Conservation (phyloP, 345 rosid genomes). For the Brassica cretica region DNA sequence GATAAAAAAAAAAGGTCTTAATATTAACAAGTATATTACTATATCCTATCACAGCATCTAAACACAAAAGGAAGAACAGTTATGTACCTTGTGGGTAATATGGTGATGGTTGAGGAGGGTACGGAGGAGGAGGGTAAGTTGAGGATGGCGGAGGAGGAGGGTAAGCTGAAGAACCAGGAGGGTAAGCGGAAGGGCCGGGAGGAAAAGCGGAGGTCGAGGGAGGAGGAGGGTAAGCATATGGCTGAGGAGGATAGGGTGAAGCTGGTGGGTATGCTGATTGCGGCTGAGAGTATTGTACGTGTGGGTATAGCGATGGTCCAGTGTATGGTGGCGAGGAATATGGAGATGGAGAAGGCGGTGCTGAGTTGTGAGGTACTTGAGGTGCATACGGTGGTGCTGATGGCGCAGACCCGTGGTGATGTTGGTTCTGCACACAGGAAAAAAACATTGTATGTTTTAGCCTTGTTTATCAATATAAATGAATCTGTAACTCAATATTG, state of each 20-base stretch:
- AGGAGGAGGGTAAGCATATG: slow-evolving; percentile 48
- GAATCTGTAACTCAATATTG: not conserved
- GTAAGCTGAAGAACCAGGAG: slow-evolving; percentile 45
- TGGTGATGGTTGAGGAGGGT: slow-evolving; percentile 48
- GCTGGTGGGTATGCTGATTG: slow-evolving; percentile 45
- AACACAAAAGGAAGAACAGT: not conserved
- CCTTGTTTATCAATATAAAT: not conserved
- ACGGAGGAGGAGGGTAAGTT: slow-evolving; percentile 47
- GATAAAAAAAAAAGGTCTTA: too few relatives aligned
- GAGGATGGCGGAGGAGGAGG: slow-evolving; percentile 47
- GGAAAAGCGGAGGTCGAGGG: slow-evolving; percentile 43
- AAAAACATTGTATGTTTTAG: not conserved
- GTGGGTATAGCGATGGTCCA: slow-evolving; percentile 41
- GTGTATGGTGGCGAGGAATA: slow-evolving; percentile 40
- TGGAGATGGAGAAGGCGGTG: slow-evolving; percentile 40
- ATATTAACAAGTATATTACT: not conserved
- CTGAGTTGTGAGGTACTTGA: slow-evolving; percentile 38
- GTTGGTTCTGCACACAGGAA: slow-evolving; percentile 48
- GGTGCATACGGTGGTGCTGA: slow-evolving; percentile 54
- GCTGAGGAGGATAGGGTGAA: slow-evolving; percentile 46
- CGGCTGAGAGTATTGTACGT: slow-evolving; percentile 39
- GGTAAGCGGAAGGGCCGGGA: slow-evolving; percentile 36
- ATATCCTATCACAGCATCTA: not conserved
- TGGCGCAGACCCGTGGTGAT: slow-evolving; percentile 35
- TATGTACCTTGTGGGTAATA: slow-evolving; percentile 56